phyloP scores from a whole-genome alignment of 1,284 basidiomycete genomes.

The Marasmius tenuissimus region DNA sequence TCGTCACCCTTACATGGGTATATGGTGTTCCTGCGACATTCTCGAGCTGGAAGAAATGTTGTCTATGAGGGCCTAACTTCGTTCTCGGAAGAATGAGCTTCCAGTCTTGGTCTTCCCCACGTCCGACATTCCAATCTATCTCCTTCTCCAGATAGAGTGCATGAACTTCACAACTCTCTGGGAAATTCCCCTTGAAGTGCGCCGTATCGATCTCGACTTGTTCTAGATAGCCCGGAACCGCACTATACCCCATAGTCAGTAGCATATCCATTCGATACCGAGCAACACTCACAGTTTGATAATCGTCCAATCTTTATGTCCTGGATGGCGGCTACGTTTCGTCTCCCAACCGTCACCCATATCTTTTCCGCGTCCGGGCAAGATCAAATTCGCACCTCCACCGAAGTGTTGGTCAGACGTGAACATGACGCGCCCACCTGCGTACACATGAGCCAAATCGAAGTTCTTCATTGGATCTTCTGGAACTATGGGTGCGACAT shows the following conservation, averaged over 20 bases:
- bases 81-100: slow-evolving; percentile 71
- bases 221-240: slow-evolving; percentile 68
- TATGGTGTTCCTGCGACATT: slow-evolving; percentile 58
- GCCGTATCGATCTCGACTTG: slow-evolving; percentile 91
- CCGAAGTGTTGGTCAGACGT: slow-evolving; percentile 95
- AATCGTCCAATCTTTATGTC: slow-evolving; percentile 90
- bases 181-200: slow-evolving; percentile 97
- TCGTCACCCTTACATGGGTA: slow-evolving; percentile 87
- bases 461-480: slow-evolving; percentile 48
- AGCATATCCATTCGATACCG: slow-evolving; percentile 6
- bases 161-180: slow-evolving; percentile 85
- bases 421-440: slow-evolving; percentile 82
- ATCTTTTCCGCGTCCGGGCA: slow-evolving; percentile 86
- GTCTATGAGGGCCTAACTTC: slow-evolving; percentile 86
- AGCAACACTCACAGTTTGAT: slow-evolving; percentile 73
- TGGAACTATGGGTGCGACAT: slow-evolving; percentile 68
- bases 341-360: slow-evolving; percentile 99
- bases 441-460: slow-evolving; percentile 90
- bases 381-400: slow-evolving; percentile 85
- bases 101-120: slow-evolving; percentile 62
- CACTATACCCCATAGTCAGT: slow-evolving; percentile 38
- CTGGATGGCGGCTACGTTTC: slow-evolving; percentile 77
- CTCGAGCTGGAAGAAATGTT: slow-evolving; percentile 86
- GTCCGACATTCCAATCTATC: slow-evolving; percentile 39
- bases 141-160: slow-evolving; percentile 52